These are phyloP conservation scores for Trichoderma hamatum DNA, from an alignment of 2,329 filamentous ascomycete species.

Conservation along the genomic window DNA sequence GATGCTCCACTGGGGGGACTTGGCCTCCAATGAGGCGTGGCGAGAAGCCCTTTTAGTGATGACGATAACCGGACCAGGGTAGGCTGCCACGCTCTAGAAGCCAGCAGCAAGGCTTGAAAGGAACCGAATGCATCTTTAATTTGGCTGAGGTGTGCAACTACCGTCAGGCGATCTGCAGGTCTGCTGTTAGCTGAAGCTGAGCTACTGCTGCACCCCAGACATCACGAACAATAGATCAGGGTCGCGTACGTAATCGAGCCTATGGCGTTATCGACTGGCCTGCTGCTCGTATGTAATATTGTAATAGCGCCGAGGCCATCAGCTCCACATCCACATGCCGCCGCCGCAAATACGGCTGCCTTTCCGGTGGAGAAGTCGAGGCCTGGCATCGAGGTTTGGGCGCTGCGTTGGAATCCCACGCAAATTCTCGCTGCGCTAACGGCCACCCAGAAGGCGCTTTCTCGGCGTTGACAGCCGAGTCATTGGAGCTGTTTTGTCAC, in stretches of 20 bases:
- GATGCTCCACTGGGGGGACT: slow-evolving; percentile 20
- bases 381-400: not conserved
- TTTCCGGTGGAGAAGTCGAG: not conserved
- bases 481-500: not conserved
- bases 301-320: not conserved
- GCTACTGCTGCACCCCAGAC: slow-evolving; percentile 18
- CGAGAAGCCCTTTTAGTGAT: slow-evolving; percentile 11
- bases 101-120: not conserved
- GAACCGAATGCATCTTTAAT: not conserved
- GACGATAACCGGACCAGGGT: slow-evolving; percentile 5
- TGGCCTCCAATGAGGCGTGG: slow-evolving; percentile 14
- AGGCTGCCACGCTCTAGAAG: slow-evolving; percentile 3
- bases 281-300: not conserved
- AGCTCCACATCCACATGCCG: not conserved
- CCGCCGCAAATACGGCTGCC: not conserved
- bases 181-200: slow-evolving; percentile 16
- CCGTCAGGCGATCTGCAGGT: slow-evolving; percentile 7
- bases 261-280: not conserved
- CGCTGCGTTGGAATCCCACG: not conserved
- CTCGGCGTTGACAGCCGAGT: slow-evolving; percentile 21
- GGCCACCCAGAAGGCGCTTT: slow-evolving; percentile 17
- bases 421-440: not conserved
- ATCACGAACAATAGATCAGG: not conserved
- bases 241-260: slow-evolving; percentile 13
- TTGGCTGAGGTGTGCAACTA: not conserved